Percentiles rank a stretch among this genome's conserved stretches.
phyloP scores from a whole-genome alignment of 768 basidiomycete genomes.

The Boletus coccyginus region DNA sequence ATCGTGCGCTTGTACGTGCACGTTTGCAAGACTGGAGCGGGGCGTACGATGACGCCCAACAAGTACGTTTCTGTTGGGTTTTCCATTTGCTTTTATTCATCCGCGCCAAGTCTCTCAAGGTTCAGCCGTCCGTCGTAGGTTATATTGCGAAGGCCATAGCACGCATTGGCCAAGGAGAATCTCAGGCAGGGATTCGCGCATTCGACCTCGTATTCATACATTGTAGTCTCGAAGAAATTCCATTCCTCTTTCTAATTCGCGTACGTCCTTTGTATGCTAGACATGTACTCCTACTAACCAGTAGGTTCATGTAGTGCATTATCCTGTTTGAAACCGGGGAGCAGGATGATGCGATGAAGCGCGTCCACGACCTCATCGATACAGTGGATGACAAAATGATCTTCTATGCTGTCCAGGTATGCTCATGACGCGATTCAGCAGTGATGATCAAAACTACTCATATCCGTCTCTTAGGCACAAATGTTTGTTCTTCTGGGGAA shows the following conservation, averaged over 20 bases:
- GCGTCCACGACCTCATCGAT: conserved; percentile 12
- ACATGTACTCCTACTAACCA: background rate
- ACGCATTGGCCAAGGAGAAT: conserved; percentile 12
- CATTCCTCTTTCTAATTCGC: conserved; percentile 12
- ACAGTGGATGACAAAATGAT: conserved; percentile 6
- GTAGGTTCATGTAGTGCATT: conserved; percentile 1
- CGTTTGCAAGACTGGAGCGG: conserved; percentile 9
- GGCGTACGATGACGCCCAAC: conserved; percentile 6
- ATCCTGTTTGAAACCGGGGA: conserved; percentile 9
- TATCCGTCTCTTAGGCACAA: conserved; percentile 5
- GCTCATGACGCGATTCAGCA: background rate
- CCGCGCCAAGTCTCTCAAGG: conserved; percentile 8
- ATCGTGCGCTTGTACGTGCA: conserved; percentile 9
- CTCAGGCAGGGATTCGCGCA: conserved; percentile 4
- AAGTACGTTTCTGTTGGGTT: background rate
- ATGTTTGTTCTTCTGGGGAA: conserved; percentile 14
- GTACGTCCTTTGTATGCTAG: background rate
- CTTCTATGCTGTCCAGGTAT: conserved; percentile 8
- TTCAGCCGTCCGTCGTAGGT: conserved; percentile 8
- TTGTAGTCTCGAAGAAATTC: conserved; percentile 4
- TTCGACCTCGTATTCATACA: conserved; percentile 16
- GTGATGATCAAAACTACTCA: background rate
- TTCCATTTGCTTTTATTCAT: background rate
- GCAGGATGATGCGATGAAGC: conserved; percentile 12
- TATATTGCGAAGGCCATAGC: conserved; percentile 16